Evolutionary conservation across 306 rosid genomes (phyloP).

Genomic region (Luffa acutangula): DNA sequence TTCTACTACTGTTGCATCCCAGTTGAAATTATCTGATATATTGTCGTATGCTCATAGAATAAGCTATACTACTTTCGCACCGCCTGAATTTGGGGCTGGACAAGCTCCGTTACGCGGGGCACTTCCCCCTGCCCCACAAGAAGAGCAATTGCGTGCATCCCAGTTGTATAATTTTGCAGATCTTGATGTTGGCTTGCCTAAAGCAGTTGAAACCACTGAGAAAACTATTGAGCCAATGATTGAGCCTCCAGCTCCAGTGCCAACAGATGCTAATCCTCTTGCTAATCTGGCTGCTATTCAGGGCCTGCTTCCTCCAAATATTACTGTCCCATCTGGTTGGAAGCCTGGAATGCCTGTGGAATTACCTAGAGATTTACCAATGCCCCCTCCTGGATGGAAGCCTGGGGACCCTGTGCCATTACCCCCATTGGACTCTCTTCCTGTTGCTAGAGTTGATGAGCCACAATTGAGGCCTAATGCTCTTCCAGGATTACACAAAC

Average conservation of each 20-base stretch:
- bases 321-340: conserved; percentile 81
- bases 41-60: conserved; percentile 75
- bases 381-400: conserved; percentile 97
- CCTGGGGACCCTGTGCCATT: conserved; percentile 89
- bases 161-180: conserved; percentile 76
- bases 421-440: conserved; percentile 53
- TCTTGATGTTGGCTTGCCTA: conserved; percentile 85
- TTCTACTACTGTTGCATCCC: conserved; percentile 52
- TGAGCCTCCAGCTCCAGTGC: conserved; percentile 39
- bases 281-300: conserved; percentile 47
- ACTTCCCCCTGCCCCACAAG: conserved; percentile 91
- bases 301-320: conserved; percentile 66
- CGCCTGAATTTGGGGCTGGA: conserved; percentile 90
- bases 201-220: conserved; percentile 42
- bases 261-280: conserved; percentile 31
- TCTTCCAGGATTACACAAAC: conserved; percentile 41
- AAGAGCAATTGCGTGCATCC: conserved; percentile 92
- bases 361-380: conserved; percentile 55
- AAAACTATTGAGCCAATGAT: conserved; percentile 55
- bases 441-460: conserved; percentile 50
- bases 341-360: conserved; percentile 94
- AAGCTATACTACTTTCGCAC: conserved; percentile 95
- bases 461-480: conserved; percentile 37
- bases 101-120: conserved; percentile 80
- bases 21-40: conserved; percentile 51